Conservation (phyloP, 116 monocot species). For the Iris pallida region DNA sequence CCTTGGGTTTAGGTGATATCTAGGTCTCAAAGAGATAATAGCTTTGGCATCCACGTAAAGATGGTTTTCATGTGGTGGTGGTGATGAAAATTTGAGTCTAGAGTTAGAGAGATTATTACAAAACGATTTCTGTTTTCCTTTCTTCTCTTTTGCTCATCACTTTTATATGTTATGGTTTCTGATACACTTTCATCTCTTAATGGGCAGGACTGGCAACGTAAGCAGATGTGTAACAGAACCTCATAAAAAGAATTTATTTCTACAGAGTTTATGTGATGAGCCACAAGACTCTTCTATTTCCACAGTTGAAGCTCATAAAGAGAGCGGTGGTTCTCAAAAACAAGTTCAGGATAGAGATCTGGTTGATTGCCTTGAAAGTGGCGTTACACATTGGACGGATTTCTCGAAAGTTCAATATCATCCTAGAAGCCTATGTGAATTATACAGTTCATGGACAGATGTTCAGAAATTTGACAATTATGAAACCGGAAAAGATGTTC, state of each 20-base stretch:
- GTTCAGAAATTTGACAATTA: conserved; percentile 68
- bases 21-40: no score
- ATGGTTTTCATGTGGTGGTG: not conserved
- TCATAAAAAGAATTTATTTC: conserved; percentile 66
- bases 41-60: no score
- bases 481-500: conserved; percentile 61
- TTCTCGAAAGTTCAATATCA: conserved; percentile 88
- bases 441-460: conserved; percentile 68
- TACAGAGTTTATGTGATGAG: conserved; percentile 70
- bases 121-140: not conserved
- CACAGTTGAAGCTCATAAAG: conserved; percentile 9
- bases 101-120: not conserved
- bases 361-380: conserved; percentile 59
- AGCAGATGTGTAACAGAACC: conserved; percentile 52
- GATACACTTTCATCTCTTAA: not conserved
- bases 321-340: not conserved
- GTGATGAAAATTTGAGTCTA: not conserved
- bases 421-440: conserved; percentile 68
- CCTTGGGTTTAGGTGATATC: no score
- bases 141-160: not conserved
- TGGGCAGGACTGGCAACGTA: conserved; percentile 67
- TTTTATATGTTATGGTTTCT: not conserved
- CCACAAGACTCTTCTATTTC: conserved; percentile 11
- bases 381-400: conserved; percentile 82
- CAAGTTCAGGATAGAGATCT: conserved; percentile 60